Base-by-base conservation (phyloP, 805 yeast species). In the Isabelozyma gotoi region DNA sequence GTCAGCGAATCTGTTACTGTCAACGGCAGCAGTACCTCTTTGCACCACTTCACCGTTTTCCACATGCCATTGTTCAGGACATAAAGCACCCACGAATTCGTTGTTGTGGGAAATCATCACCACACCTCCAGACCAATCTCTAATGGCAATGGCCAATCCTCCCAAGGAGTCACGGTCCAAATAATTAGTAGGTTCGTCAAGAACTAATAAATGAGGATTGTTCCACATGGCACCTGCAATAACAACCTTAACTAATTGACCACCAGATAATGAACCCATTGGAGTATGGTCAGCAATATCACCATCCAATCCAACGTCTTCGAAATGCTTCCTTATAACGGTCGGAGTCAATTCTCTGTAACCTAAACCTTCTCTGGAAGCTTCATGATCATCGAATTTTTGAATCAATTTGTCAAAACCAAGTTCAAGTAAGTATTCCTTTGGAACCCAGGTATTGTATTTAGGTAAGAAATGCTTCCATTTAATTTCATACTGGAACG, bases 181-280 rank as follows among this genome's bases (percentile, higher is more conserved):
- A 76, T 94, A 92, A 74, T 92, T 92, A 60, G 98, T 92, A 65
- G 99, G 99, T 80, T 92, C 99, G 70, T 92, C 99, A 48, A 92
- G 78, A 35, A 92, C 99, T 51, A 92, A 79, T 67, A 92, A 80
- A 68, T 92, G 99, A 15, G 99, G 99, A 64, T 92, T 94, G 72
- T 94, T 92, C 99, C 99, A 92, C 94, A 92, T 92, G 51, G 98
- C 97, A 71, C 98, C 99, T 11, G 98, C 98, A 73, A 92, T 92
- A 47, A 92, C 99, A 50, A 92, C 98, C 71, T 92, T 92, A 48
- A 92, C 99, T 64, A 92, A 79, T 74, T 92, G 99, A 59, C 99
- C 99, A 65, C 99, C 99, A 19, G 97, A 90, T 51, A 92, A 76
- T 5, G 96, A 88, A 18, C 98, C 97, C 80, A 92, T 74, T 42